phyloP scores from a whole-genome alignment of 768 basidiomycete species.

The Boletales sp. region DNA sequence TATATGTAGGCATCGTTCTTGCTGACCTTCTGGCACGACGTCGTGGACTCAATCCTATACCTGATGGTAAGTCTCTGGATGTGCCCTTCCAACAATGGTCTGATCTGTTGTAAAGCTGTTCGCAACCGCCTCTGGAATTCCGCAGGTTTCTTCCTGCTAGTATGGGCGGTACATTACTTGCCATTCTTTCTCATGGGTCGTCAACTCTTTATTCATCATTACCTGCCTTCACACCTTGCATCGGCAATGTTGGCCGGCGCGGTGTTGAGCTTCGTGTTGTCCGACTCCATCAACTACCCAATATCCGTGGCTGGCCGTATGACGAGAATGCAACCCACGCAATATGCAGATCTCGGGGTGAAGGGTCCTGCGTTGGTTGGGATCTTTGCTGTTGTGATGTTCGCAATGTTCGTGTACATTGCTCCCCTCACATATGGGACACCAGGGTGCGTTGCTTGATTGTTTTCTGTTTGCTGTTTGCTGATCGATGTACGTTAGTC shows the following conservation, averaged over 20 bases:
- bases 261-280: conserved; percentile 85
- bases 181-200: conserved; percentile 99
- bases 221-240: conserved; percentile 93
- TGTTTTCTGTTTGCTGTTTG: conserved; percentile 4
- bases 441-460: conserved; percentile 68
- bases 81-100: background rate
- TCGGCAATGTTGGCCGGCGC: conserved; percentile 91
- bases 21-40: conserved; percentile 89
- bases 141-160: conserved; percentile 89
- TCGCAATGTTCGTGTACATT: conserved; percentile 68
- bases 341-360: conserved; percentile 72
- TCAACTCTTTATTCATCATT: conserved; percentile 96
- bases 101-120: conserved; percentile 52
- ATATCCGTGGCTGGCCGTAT: conserved; percentile 72
- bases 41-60: conserved; percentile 79
- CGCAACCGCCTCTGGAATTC: conserved; percentile 96
- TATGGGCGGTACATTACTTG: conserved; percentile 94
- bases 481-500: conserved; percentile 40
- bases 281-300: conserved; percentile 90
- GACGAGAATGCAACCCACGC: conserved; percentile 47
- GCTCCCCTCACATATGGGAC: conserved; percentile 93
- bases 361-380: conserved; percentile 68
- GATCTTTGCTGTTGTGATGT: conserved; percentile 55
- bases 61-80: conserved; percentile 63
- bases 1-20: conserved; percentile 85